These are phyloP conservation scores for Thelephora aurantiotincta DNA, from an alignment of 768 basidiomycete species.

Conservation along the genomic window DNA sequence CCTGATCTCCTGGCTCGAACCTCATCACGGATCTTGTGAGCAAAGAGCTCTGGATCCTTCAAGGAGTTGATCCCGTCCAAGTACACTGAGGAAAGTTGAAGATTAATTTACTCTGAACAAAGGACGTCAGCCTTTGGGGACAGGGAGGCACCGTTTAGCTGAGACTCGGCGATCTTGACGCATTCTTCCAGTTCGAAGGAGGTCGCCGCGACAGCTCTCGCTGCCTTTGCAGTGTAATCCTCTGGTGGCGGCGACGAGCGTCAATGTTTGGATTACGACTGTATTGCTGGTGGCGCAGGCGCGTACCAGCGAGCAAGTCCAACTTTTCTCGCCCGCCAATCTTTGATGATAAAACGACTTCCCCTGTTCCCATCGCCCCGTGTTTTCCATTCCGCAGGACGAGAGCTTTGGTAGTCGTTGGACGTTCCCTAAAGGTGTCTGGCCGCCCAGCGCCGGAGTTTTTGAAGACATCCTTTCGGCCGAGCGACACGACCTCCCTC, in stretches of 20 bases:
- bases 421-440: conserved; percentile 25
- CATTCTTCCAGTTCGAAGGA: conserved; percentile 54
- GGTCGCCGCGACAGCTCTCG: conserved; percentile 40
- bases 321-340: conserved; percentile 71
- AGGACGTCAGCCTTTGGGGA: background rate
- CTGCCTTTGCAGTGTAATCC: conserved; percentile 47
- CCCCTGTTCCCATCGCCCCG: conserved; percentile 58
- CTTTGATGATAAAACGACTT: conserved; percentile 40
- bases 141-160: conserved; percentile 43
- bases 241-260: conserved; percentile 25
- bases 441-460: background rate
- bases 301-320: conserved; percentile 60
- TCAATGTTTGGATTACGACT: background rate
- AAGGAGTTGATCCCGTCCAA: conserved; percentile 58
- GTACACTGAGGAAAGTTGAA: conserved; percentile 27
- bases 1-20: conserved; percentile 33
- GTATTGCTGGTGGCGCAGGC: background rate
- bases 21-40: conserved; percentile 39
- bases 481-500: conserved; percentile 35
- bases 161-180: conserved; percentile 57
- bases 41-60: conserved; percentile 52
- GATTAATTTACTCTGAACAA: background rate
- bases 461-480: conserved; percentile 35
- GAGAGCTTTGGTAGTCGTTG: conserved; percentile 60
- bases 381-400: conserved; percentile 63